Evolutionary conservation across 805 yeast species (phyloP).

Genomic region (Candida suzukii): DNA sequence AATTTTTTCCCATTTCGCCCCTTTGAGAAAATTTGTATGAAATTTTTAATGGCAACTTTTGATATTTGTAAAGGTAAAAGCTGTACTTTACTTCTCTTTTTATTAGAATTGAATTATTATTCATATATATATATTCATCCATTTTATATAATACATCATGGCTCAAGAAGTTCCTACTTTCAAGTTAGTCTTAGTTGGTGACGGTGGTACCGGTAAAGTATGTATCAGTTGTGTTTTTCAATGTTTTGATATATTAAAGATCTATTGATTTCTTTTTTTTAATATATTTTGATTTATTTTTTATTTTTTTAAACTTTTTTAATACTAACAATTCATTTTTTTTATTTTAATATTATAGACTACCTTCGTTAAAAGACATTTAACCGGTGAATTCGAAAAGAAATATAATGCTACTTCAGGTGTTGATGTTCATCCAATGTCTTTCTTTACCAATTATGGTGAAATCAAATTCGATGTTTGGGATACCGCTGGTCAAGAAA

Average conservation of each 20-base stretch:
- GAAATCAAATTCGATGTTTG: slow-evolving; percentile 98
- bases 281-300: background rate
- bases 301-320: no score
- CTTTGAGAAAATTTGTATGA: no score
- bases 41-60: no score
- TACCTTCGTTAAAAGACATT: slow-evolving; percentile 98
- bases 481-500: slow-evolving; percentile 99
- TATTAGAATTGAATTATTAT: background rate
- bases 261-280: background rate
- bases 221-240: no score
- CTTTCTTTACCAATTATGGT: slow-evolving; percentile 97
- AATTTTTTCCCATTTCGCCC: no score
- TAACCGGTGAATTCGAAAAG: slow-evolving; percentile 99
- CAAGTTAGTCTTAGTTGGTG: slow-evolving; percentile 98
- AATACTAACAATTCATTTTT: background rate
- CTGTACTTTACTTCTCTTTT: background rate
- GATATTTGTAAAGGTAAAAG: no score
- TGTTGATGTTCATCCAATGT: slow-evolving; percentile 98
- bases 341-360: slow-evolving; percentile 38
- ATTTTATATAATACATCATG: slow-evolving; percentile 30
- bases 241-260: background rate
- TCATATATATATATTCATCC: background rate
- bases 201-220: slow-evolving; percentile 99
- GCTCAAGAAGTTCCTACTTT: slow-evolving; percentile 89
- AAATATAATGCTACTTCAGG: slow-evolving; percentile 98